These are phyloP conservation scores for Bipolaris sorokiniana DNA, from an alignment of 2,329 filamentous ascomycete species.

Conservation along the genomic window DNA sequence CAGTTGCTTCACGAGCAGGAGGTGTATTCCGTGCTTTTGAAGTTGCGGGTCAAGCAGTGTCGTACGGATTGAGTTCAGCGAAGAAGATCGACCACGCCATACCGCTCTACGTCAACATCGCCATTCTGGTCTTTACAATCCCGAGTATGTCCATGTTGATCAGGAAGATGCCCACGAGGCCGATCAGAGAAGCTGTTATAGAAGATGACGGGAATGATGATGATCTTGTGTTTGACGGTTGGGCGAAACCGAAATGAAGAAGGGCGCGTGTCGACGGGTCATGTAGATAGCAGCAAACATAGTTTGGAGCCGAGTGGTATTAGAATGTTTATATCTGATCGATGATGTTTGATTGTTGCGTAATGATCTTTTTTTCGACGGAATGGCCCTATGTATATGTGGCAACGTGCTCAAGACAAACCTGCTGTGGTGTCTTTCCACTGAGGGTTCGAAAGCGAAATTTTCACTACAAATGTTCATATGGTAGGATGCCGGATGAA, in stretches of 20 bases:
- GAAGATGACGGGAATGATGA: background rate
- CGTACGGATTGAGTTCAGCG: constrained; percentile 19
- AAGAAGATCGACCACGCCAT: constrained; percentile 8
- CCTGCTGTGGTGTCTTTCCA: no score
- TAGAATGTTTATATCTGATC: no score
- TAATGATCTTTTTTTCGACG: no score
- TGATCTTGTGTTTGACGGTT: background rate
- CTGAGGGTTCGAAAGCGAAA: no score
- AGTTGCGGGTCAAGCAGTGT: constrained; percentile 14
- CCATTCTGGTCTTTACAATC: constrained; percentile 7
- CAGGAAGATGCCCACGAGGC: constrained; percentile 10
- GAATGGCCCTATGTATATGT: no score
- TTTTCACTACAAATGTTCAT: no score
- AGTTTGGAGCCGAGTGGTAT: no score
- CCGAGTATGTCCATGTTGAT: constrained; percentile 15
- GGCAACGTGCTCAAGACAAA: no score
- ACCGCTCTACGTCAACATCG: constrained; percentile 15
- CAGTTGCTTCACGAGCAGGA: constrained; percentile 8
- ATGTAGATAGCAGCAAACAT: no score
- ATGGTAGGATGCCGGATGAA: no score
- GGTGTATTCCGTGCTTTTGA: constrained; percentile 19
- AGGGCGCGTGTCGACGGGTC: no score
- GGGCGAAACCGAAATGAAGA: background rate
- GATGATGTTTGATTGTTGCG: no score
- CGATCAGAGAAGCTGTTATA: background rate